Evolutionary conservation across 768 basidiomycete species (phyloP).

Genomic region (Fistulinella prunicolor): DNA sequence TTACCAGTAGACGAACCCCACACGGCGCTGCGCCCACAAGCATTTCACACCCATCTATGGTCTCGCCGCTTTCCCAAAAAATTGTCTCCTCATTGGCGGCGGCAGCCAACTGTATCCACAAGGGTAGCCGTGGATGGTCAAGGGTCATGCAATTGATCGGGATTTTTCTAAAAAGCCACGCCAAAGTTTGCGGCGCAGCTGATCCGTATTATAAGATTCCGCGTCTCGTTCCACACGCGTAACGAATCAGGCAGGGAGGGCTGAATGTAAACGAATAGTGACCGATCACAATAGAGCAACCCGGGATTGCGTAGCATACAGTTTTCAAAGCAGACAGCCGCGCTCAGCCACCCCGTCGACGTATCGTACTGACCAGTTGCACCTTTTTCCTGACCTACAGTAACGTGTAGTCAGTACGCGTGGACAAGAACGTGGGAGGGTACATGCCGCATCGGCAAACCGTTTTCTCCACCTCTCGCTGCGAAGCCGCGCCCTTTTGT

Average conservation of each 20-base stretch:
- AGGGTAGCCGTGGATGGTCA: slow-evolving; percentile 9
- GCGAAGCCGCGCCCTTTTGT: slow-evolving; percentile 67
- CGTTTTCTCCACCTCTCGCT: slow-evolving; percentile 78
- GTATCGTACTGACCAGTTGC: slow-evolving; percentile 74
- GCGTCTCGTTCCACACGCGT: slow-evolving; percentile 3
- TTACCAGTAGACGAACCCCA: slow-evolving; percentile 12
- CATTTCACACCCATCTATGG: slow-evolving; percentile 8
- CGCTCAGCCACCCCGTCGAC: slow-evolving; percentile 62
- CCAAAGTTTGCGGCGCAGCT: slow-evolving; percentile 9
- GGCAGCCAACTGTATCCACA: slow-evolving; percentile 3
- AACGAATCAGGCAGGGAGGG: not conserved
- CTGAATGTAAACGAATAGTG: slow-evolving; percentile 1
- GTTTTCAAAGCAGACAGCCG: not conserved
- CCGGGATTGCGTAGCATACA: slow-evolving; percentile 9
- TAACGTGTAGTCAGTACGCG: slow-evolving; percentile 11
- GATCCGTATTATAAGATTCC: slow-evolving; percentile 9
- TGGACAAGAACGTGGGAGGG: slow-evolving; percentile 7
- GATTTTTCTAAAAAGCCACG: slow-evolving; percentile 6
- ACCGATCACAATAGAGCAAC: slow-evolving; percentile 2
- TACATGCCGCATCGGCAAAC: slow-evolving; percentile 73
- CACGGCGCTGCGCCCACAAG: slow-evolving; percentile 3
- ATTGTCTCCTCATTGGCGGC: too few species aligned
- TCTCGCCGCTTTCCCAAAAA: slow-evolving; percentile 8
- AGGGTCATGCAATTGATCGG: slow-evolving; percentile 2
- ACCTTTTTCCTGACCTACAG: slow-evolving; percentile 82